Base-by-base conservation (phyloP, 2,329 filamentous ascomycete species). In the Colletotrichum incanum region DNA sequence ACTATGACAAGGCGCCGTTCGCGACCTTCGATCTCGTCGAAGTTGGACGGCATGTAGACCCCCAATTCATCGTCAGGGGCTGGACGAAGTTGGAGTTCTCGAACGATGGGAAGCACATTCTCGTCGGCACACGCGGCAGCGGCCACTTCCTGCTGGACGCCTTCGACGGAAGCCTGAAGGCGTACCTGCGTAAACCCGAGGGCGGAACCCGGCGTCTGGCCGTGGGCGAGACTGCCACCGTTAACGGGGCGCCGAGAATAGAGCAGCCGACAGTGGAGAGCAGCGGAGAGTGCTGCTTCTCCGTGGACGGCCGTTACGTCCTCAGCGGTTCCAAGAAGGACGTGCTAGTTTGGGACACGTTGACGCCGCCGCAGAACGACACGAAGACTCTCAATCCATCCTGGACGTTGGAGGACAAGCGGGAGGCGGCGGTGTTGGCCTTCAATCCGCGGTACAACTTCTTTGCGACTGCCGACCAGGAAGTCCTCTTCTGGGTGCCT, bases 21-120 rank as follows among this genome's bases (percentile, higher is more conserved):
- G 89, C 92, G 14, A 93, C 90, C 11, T 96, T 98, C 78, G 96
- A 98, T 78, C 86, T 98, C 20, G 83, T 91, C 31, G 90, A 92
- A 67, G 83, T 86, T 62, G 84, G 85, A 56, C 79, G 84, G 78
- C 72, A 83, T 78, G 77, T 86, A 62, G 85, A 89, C 74, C 82
- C 86, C 7, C 88, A 92, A 59, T 91, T 93, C 63, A 82, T 88
- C 1, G 85, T 89, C 73, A 88, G 88, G 64, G 92, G 92, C 14
- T 99, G 96, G 96, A 96, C 94, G 1, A 95, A 93, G 76, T 87
- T 99, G 52, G 95, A 98, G 77, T 98, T 99, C 80, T 96, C 94
- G 70, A 99, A 99, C 78, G 96, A 99, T 78, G 96, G 96, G 23
- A 97, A 97, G 79, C 90, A 90, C 72, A 83, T 99, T 59, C 87